phyloP scores from a whole-genome alignment of 768 basidiomycete genomes.

The Thelephora ganbajun region DNA sequence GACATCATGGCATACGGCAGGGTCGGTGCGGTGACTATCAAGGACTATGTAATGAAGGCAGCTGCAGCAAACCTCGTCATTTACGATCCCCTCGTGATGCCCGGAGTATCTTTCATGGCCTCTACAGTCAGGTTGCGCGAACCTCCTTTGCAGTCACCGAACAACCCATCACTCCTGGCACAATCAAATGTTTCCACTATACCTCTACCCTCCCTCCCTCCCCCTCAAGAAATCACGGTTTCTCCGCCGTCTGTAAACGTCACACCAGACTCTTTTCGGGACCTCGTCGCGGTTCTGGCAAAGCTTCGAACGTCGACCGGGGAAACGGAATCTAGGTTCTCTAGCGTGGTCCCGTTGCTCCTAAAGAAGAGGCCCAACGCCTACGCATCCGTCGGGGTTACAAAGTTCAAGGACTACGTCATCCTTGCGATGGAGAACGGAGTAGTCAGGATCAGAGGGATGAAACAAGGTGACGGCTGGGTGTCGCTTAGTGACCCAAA shows the following conservation, averaged over 20 bases:
- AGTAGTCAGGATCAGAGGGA: slow-evolving; percentile 1
- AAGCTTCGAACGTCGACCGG: background rate
- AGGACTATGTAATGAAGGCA: background rate
- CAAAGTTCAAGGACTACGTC: slow-evolving; percentile 15
- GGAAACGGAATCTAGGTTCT: background rate
- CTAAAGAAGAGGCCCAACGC: slow-evolving; percentile 4
- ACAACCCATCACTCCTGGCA: background rate
- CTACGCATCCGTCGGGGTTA: slow-evolving; percentile 12
- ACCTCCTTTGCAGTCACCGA: background rate
- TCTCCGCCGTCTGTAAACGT: too few relatives aligned
- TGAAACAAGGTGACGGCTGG: background rate
- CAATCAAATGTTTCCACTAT: too few relatives aligned
- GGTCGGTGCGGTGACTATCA: background rate
- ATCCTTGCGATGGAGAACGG: slow-evolving; percentile 9
- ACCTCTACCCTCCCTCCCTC: too few relatives aligned
- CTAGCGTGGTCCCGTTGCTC: slow-evolving; percentile 11
- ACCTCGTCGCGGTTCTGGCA: background rate
- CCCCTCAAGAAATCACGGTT: too few relatives aligned
- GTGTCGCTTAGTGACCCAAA: background rate
- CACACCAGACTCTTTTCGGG: background rate
- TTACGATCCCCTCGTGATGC: too few relatives aligned
- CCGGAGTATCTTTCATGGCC: too few relatives aligned
- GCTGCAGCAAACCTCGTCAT: background rate
- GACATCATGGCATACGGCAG: background rate
- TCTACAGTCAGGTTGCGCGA: too few relatives aligned